Evolutionary conservation across 2,329 filamentous ascomycete genomes (phyloP).

Genomic region (Colletotrichum simmondsii): DNA sequence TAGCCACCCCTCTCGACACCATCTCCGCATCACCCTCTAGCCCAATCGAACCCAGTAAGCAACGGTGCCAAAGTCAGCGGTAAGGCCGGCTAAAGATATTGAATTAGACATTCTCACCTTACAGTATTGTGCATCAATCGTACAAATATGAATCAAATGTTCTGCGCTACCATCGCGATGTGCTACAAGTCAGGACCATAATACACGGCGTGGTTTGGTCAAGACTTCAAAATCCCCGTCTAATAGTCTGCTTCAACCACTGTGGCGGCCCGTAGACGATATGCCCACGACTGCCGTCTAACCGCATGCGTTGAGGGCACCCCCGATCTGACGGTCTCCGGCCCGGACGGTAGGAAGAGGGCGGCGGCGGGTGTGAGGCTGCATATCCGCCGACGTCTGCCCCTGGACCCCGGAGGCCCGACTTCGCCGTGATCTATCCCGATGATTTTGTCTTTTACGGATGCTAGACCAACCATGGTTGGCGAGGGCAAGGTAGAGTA

Average conservation of each 20-base stretch:
- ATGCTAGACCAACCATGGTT: not conserved
- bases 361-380: not conserved
- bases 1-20: not conserved
- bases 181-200: not conserved
- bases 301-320: not conserved
- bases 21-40: not conserved
- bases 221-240: not conserved
- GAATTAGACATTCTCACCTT: not conserved
- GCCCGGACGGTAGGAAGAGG: not conserved
- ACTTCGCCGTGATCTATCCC: not conserved
- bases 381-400: slow-evolving; percentile 18
- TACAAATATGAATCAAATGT: not conserved
- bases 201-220: too few species aligned
- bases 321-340: not conserved
- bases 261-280: too few species aligned
- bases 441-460: not conserved
- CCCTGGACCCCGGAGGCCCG: not conserved
- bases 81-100: not conserved
- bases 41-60: not conserved
- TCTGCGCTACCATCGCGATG: not conserved
- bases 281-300: not conserved
- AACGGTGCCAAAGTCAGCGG: not conserved
- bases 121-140: not conserved
- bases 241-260: not conserved
- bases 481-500: not conserved